phyloP scores from a whole-genome alignment of 805 yeast species.

The Myxozyma vanderwaltii region DNA sequence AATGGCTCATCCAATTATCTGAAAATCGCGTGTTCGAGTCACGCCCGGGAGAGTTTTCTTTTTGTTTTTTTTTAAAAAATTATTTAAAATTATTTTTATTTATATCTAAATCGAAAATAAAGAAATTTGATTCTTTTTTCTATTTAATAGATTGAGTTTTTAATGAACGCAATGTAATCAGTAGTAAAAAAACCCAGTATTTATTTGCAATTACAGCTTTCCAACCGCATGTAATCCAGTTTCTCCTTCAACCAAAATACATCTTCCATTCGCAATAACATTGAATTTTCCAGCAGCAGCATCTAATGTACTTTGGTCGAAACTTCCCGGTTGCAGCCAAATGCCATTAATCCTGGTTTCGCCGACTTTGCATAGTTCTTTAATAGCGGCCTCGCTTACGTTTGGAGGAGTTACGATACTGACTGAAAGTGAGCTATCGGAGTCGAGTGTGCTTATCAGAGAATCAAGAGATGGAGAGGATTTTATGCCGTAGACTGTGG shows the following conservation, averaged over 20 bases:
- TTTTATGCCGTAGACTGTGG: conserved; percentile 50
- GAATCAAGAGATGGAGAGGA: conserved; percentile 40
- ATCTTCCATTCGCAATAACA: conserved; percentile 57
- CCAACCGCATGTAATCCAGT: conserved; percentile 22
- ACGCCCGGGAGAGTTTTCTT: conserved; percentile 34
- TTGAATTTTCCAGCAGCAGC: conserved; percentile 43
- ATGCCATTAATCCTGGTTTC: conserved; percentile 52
- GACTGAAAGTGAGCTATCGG: conserved; percentile 53
- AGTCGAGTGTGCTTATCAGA: conserved; percentile 24
- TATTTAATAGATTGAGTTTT: too few species aligned
- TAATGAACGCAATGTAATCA: too few species aligned
- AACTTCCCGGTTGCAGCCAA: conserved; percentile 88
- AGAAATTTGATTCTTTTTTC: too few species aligned
- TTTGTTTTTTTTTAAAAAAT: not conserved
- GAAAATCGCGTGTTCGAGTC: conserved; percentile 37
- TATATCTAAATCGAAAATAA: too few species aligned
- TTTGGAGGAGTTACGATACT: conserved; percentile 78
- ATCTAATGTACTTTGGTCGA: conserved; percentile 52
- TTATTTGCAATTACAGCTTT: conserved; percentile 22
- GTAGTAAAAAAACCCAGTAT: too few species aligned
- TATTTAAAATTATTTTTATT: not conserved
- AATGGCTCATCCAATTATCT: conserved; percentile 26
- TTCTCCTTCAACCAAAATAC: conserved; percentile 73
- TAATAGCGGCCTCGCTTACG: conserved; percentile 53
- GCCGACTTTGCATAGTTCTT: conserved; percentile 43